A percentile compares a stretch with the other conserved stretches of the same genome.
Evolutionary conservation across 176 grass and related monocot genomes (phyloP).

Genomic region (Oryza meridionalis): DNA sequence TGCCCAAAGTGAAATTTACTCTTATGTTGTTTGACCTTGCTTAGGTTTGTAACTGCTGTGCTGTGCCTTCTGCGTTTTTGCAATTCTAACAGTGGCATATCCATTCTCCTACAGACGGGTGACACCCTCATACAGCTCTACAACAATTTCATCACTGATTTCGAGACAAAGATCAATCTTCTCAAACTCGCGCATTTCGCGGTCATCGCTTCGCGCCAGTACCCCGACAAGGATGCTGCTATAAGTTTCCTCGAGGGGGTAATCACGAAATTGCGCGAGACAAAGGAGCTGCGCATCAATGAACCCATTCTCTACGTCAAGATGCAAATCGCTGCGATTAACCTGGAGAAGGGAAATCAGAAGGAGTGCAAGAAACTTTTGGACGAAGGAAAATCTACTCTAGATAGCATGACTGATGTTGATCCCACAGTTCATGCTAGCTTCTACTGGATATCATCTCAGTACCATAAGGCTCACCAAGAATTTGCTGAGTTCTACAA

Average conservation of each 20-base stretch:
- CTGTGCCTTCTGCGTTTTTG: neutral
- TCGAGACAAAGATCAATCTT: neutral
- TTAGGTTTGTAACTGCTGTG: neutral
- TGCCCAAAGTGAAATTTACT: no score
- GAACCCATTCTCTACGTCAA: neutral
- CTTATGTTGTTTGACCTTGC: neutral
- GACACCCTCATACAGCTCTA: neutral
- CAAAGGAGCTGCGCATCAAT: neutral
- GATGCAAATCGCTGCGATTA: neutral
- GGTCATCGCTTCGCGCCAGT: neutral
- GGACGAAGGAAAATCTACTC: neutral
- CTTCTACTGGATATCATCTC: neutral
- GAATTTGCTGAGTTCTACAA: conserved; percentile 2
- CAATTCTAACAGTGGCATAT: neutral
- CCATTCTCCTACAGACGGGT: neutral
- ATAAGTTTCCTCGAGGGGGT: neutral
- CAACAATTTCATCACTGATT: neutral
- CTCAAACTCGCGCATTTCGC: neutral
- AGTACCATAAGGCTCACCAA: neutral
- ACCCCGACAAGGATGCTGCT: neutral
- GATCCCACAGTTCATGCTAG: neutral
- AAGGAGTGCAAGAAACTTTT: neutral
- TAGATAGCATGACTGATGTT: neutral
- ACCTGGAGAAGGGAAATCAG: neutral
- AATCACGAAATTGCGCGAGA: neutral